Percentiles rank a stretch among this genome's conserved stretches.
phyloP scores from a whole-genome alignment of 306 rosid genomes.

The Parietaria judaica region DNA sequence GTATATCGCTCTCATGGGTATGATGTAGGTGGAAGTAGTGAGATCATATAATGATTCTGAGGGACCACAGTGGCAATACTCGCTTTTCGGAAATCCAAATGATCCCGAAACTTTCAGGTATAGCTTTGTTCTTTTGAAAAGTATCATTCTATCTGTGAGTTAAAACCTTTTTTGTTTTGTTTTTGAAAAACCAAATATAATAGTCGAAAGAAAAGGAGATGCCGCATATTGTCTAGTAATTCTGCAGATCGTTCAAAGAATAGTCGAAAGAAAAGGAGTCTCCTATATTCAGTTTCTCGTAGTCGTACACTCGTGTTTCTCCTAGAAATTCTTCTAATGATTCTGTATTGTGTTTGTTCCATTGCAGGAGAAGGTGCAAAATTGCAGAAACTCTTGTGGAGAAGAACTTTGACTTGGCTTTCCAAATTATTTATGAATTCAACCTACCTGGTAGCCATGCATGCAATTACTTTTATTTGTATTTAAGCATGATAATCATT shows the following conservation, averaged over 20 bases:
- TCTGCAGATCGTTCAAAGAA: background rate
- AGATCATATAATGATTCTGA: conserved; percentile 77
- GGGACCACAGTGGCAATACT: conserved; percentile 86
- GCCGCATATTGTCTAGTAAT: background rate
- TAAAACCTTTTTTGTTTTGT: background rate
- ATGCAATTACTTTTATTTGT: conserved; percentile 9
- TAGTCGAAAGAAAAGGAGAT: background rate
- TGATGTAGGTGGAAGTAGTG: conserved; percentile 78
- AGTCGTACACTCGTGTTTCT: background rate
- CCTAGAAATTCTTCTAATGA: conserved; percentile 14
- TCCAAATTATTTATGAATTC: conserved; percentile 88
- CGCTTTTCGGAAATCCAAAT: conserved; percentile 95
- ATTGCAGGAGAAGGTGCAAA: conserved; percentile 80
- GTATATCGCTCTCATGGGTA: conserved; percentile 19
- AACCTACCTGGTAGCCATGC: conserved; percentile 65
- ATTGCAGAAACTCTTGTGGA: conserved; percentile 93
- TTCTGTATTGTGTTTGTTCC: conserved; percentile 10
- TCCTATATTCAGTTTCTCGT: background rate
- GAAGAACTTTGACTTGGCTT: conserved; percentile 92
- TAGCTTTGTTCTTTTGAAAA: background rate
- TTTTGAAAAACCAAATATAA: background rate
- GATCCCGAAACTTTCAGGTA: conserved; percentile 93
- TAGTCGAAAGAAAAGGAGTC: background rate
- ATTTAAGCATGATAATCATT: conserved; percentile 2
- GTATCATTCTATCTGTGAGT: background rate